phyloP scores from a whole-genome alignment of 306 rosid genomes.

The Macrotyloma uniflorum region DNA sequence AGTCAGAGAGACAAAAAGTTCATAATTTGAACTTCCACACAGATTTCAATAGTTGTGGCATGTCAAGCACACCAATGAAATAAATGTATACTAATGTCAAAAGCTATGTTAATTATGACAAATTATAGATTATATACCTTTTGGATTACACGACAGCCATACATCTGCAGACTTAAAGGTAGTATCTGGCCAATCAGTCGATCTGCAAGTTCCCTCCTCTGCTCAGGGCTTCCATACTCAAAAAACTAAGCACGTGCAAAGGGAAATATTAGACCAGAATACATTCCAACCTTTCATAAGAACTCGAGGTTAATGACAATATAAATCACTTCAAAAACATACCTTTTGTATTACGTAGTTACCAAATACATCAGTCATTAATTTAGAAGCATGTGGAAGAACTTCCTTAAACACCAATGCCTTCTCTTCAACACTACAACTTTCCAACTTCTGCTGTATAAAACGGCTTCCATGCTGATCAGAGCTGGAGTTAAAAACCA shows the following conservation, averaged over 20 bases:
- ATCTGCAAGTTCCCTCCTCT: slow-evolving; percentile 46
- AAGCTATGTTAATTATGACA: slow-evolving; percentile 15
- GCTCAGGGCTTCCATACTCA: slow-evolving; percentile 50
- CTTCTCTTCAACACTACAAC: slow-evolving; percentile 39
- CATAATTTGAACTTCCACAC: slow-evolving; percentile 2
- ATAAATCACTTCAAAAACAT: neutral
- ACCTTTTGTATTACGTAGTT: slow-evolving; percentile 56
- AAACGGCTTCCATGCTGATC: slow-evolving; percentile 58
- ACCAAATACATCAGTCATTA: slow-evolving; percentile 57
- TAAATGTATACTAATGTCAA: neutral
- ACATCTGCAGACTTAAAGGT: slow-evolving; percentile 53
- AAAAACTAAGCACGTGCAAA: slow-evolving; percentile 35
- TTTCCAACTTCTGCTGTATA: slow-evolving; percentile 56
- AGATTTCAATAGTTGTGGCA: neutral
- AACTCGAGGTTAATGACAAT: neutral
- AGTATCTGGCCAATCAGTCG: slow-evolving; percentile 46
- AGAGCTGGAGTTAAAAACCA: slow-evolving; percentile 39
- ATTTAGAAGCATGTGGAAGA: slow-evolving; percentile 49
- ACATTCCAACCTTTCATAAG: neutral
- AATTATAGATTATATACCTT: slow-evolving; percentile 35
- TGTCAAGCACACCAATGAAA: neutral
- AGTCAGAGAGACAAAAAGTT: neutral
- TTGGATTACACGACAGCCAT: slow-evolving; percentile 56
- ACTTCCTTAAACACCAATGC: slow-evolving; percentile 48
- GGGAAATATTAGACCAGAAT: neutral